Conservation (phyloP, 1,284 basidiomycete genomes). For the Peniophora sp. region DNA sequence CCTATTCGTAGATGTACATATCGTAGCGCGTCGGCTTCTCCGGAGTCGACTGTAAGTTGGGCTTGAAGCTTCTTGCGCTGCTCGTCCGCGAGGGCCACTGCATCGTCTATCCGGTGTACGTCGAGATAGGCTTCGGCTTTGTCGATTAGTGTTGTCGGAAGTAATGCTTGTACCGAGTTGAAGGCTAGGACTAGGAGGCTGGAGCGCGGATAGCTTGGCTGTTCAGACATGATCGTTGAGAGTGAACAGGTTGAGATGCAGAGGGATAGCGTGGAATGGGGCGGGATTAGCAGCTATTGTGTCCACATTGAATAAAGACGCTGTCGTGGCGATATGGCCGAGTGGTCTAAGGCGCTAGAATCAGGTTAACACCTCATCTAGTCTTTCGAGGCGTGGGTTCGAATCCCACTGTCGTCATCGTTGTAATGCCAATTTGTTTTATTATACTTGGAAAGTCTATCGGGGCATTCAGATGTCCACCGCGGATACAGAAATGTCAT, state of each 20-base stretch:
- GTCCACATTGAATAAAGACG: too few species aligned
- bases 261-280: too few species aligned
- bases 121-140: slow-evolving; percentile 67
- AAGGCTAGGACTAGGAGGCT: slow-evolving; percentile 55
- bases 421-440: background rate
- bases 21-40: slow-evolving; percentile 57
- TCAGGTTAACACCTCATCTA: background rate
- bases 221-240: slow-evolving; percentile 15
- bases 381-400: background rate
- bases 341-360: background rate
- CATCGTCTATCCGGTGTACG: slow-evolving; percentile 58
- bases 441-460: too few species aligned
- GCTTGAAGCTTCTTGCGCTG: slow-evolving; percentile 49
- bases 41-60: slow-evolving; percentile 38
- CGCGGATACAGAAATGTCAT: too few species aligned
- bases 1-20: slow-evolving; percentile 76
- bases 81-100: slow-evolving; percentile 51
- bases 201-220: slow-evolving; percentile 43
- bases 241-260: slow-evolving; percentile 15
- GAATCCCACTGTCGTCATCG: background rate
- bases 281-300: too few species aligned
- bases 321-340: background rate
- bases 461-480: too few species aligned
- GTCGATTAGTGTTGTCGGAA: slow-evolving; percentile 65
- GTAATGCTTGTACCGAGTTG: slow-evolving; percentile 58